Evolutionary conservation across 345 rosid genomes (phyloP).

Genomic region (Noccaea caerulescens): DNA sequence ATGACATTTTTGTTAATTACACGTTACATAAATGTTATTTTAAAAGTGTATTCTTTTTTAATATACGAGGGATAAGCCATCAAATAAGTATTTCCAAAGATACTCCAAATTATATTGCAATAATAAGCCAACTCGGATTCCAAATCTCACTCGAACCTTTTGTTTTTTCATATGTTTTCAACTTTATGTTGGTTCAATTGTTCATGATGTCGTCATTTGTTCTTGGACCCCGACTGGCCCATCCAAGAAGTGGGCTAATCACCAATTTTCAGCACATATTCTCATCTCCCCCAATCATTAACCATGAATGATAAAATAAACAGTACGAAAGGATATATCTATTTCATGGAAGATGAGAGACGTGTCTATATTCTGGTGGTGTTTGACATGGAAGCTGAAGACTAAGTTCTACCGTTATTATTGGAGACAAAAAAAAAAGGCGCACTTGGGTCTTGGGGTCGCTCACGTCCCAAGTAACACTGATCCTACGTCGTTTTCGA

Average conservation of each 20-base stretch:
- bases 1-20: no score
- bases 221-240: slow-evolving; percentile 12
- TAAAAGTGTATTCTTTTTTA: no score
- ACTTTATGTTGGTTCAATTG: slow-evolving; percentile 4
- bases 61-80: no score
- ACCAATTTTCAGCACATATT: not conserved
- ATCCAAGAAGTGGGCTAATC: not conserved
- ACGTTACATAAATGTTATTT: no score
- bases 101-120: no score
- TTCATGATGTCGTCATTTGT: slow-evolving; percentile 25
- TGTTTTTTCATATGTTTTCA: not conserved
- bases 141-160: not conserved
- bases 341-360: slow-evolving; percentile 16
- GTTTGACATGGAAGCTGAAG: slow-evolving; percentile 16
- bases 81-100: no score
- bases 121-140: not conserved
- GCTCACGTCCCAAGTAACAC: slow-evolving; percentile 41
- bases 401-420: slow-evolving; percentile 19
- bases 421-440: slow-evolving; percentile 14
- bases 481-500: slow-evolving; percentile 32
- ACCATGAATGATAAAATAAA: not conserved
- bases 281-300: not conserved
- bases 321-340: not conserved
- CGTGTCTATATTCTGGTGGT: slow-evolving; percentile 28
- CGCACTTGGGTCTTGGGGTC: not conserved